phyloP scores from a whole-genome alignment of 2,329 filamentous ascomycete species.

The Paraphaeosphaeria minitans region DNA sequence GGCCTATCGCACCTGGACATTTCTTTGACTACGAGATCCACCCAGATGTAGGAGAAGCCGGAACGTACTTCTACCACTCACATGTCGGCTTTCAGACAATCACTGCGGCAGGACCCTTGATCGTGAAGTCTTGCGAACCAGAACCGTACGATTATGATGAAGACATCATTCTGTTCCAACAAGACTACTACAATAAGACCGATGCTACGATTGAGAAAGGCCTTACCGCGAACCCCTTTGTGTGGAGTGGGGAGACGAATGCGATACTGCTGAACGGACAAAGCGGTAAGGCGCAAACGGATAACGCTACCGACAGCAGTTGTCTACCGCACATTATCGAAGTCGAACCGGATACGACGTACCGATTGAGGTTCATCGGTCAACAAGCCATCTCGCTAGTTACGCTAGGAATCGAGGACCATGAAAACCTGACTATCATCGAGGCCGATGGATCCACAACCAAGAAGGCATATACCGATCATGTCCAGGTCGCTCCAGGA shows the following conservation, averaged over 20 bases:
- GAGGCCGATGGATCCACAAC: constrained; percentile 63
- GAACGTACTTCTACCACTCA: constrained; percentile 72
- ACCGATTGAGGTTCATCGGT: constrained; percentile 66
- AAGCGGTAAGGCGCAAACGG: constrained; percentile 5
- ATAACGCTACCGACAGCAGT: neutral
- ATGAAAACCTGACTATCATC: constrained; percentile 62
- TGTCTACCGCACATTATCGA: constrained; percentile 48
- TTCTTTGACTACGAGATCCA: constrained; percentile 72
- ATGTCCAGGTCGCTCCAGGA: constrained; percentile 62
- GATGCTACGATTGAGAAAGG: constrained; percentile 59
- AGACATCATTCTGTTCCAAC: constrained; percentile 61
- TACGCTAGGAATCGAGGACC: constrained; percentile 62
- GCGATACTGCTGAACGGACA: constrained; percentile 64
- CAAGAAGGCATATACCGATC: constrained; percentile 52
- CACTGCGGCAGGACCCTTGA: constrained; percentile 62
- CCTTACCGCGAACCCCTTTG: constrained; percentile 56
- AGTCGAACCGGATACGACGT: constrained; percentile 65
- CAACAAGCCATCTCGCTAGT: constrained; percentile 61
- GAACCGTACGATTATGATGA: constrained; percentile 66
- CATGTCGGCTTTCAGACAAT: constrained; percentile 68
- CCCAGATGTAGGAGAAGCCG: constrained; percentile 58
- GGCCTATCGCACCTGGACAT: constrained; percentile 65
- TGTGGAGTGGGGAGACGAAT: constrained; percentile 64
- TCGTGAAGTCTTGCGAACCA: constrained; percentile 57
- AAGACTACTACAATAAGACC: constrained; percentile 63